phyloP scores from a whole-genome alignment of 2,329 filamentous ascomycete species.

The Diaporthe sp. region DNA sequence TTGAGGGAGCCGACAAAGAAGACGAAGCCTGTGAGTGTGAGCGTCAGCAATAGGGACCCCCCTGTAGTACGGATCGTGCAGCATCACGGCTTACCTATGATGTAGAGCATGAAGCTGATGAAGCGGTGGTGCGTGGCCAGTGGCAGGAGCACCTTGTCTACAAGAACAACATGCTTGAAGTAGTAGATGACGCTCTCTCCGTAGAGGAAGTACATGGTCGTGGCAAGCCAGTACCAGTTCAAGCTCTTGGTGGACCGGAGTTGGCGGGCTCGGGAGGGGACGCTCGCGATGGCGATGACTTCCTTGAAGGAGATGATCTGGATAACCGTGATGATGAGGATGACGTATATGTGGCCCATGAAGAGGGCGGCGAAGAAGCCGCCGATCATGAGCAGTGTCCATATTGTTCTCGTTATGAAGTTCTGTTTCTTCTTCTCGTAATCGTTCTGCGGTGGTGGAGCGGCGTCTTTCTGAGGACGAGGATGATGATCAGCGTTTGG shows the following conservation, averaged over 20 bases:
- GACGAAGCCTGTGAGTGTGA: constrained; percentile 80
- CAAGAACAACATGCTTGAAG: constrained; percentile 98
- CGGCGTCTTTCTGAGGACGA: constrained; percentile 56
- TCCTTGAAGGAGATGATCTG: constrained; percentile 99
- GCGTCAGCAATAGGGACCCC: constrained; percentile 41
- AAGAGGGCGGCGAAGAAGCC: constrained; percentile 94
- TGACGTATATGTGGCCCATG: constrained; percentile 97
- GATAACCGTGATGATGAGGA: constrained; percentile 90
- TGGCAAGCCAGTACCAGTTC: constrained; percentile 99
- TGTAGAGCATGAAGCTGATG: constrained; percentile 98
- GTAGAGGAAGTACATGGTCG: constrained; percentile 99
- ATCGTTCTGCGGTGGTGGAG: constrained; percentile 68
- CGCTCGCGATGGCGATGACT: constrained; percentile 97
- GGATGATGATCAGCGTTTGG: constrained; percentile 43
- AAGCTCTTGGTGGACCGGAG: constrained; percentile 94
- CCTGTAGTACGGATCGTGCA: background rate
- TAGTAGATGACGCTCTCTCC: constrained; percentile 99
- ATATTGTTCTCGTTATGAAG: constrained; percentile 96
- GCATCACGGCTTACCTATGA: constrained; percentile 80
- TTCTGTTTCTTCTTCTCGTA: constrained; percentile 99
- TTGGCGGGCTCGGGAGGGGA: constrained; percentile 91
- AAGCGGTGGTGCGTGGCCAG: constrained; percentile 98
- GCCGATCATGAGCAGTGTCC: constrained; percentile 97
- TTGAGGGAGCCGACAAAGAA: constrained; percentile 97
- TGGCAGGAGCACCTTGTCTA: constrained; percentile 92